These are phyloP conservation scores for Raphanus raphanistrum DNA, from an alignment of 345 rosid species.

Conservation along the genomic window DNA sequence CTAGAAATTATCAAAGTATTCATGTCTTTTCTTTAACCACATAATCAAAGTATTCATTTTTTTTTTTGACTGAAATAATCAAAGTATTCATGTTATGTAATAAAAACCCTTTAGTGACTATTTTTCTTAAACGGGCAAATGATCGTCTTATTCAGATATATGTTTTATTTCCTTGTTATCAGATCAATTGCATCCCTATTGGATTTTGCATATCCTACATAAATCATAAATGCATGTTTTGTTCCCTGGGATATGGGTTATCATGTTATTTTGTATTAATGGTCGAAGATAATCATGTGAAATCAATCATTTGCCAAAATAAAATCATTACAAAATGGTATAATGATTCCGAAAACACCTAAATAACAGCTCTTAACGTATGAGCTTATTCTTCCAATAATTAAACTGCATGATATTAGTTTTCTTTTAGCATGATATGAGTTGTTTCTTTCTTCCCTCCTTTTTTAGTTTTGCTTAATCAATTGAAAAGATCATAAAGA, in stretches of 20 bases:
- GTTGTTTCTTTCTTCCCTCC: slow-evolving; percentile 18
- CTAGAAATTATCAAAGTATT: background rate
- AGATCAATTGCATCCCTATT: background rate
- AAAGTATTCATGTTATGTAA: background rate
- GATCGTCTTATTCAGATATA: too few species aligned
- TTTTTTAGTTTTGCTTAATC: slow-evolving; percentile 7
- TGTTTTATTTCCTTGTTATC: background rate
- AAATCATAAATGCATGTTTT: slow-evolving; percentile 28
- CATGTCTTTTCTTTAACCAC: too few species aligned
- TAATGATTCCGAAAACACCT: slow-evolving; percentile 32
- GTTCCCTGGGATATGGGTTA: slow-evolving; percentile 10
- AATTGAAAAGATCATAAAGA: background rate
- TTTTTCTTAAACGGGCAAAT: background rate
- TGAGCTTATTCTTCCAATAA: slow-evolving; percentile 28
- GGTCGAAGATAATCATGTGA: slow-evolving; percentile 32
- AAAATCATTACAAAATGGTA: slow-evolving; percentile 26
- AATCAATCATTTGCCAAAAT: slow-evolving; percentile 32
- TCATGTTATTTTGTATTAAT: background rate
- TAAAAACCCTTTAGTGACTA: background rate
- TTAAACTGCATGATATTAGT: slow-evolving; percentile 32
- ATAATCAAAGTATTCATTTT: too few species aligned
- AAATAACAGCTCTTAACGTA: slow-evolving; percentile 31
- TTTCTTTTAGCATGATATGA: slow-evolving; percentile 22
- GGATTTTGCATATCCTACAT: slow-evolving; percentile 26
- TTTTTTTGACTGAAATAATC: too few species aligned